Conservation (phyloP, 106 monocot species). For the Dioscorea zingiberensis region DNA sequence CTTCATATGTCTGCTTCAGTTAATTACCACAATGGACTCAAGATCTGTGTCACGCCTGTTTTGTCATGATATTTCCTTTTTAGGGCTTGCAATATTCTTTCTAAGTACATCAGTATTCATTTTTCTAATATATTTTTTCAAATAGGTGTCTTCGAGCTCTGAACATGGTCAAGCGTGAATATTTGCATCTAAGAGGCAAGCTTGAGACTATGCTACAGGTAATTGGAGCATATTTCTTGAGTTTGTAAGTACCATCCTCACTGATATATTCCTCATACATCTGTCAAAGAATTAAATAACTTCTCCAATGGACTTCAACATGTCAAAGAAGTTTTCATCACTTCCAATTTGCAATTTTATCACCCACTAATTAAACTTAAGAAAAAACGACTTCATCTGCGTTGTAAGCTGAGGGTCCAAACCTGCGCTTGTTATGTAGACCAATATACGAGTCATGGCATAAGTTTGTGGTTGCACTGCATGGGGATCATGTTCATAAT, state of each 20-base stretch:
- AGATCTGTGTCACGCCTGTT: not conserved
- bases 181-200: slow-evolving; percentile 9
- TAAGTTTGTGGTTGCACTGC: no score
- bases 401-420: not conserved
- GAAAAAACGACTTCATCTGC: not conserved
- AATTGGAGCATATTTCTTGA: not conserved
- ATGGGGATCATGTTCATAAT: no score
- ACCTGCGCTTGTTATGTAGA: not conserved
- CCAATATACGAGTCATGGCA: no score
- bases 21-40: not conserved
- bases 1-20: no score
- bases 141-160: slow-evolving; percentile 8
- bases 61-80: not conserved
- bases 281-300: not conserved
- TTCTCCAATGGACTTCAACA: not conserved
- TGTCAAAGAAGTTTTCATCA: not conserved
- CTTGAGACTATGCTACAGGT: slow-evolving; percentile 18
- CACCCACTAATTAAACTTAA: not conserved
- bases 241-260: no score
- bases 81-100: not conserved
- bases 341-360: not conserved
- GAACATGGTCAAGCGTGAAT: slow-evolving; percentile 11
- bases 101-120: not conserved
- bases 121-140: not conserved
- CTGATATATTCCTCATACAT: no score